Conservation (phyloP, 805 yeast species). For the Suhomyces sp. region DNA sequence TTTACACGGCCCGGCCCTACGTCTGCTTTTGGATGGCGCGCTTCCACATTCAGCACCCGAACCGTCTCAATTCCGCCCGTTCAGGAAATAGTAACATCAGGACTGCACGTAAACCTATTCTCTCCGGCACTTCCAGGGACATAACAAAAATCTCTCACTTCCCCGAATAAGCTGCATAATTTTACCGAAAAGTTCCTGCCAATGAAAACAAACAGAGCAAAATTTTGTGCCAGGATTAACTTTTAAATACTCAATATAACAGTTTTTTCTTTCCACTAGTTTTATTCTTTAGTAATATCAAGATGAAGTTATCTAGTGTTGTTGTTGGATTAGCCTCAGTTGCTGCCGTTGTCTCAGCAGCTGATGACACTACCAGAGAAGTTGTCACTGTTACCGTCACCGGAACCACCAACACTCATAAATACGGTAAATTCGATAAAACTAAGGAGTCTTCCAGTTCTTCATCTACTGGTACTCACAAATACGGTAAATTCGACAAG, state of each 20-base stretch:
- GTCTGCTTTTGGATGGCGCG: background rate
- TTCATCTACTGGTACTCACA: slow-evolving; percentile 42
- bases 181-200: slow-evolving; percentile 3
- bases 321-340: slow-evolving; percentile 40
- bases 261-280: background rate
- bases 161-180: background rate
- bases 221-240: background rate
- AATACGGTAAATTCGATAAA: slow-evolving; percentile 52
- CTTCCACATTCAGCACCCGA: background rate
- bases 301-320: slow-evolving; percentile 44
- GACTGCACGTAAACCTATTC: background rate
- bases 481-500: slow-evolving; percentile 55
- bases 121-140: background rate
- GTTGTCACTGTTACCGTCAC: slow-evolving; percentile 26
- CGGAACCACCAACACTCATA: slow-evolving; percentile 42
- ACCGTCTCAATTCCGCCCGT: background rate
- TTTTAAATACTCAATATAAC: background rate
- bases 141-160: background rate
- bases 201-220: slow-evolving; percentile 4
- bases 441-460: slow-evolving; percentile 33
- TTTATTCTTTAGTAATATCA: background rate
- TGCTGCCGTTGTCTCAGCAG: slow-evolving; percentile 23
- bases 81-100: background rate
- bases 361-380: slow-evolving; percentile 14
- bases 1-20: background rate